Base-by-base conservation (phyloP, 2,329 filamentous ascomycete species). In the Neonectria coccinea region DNA sequence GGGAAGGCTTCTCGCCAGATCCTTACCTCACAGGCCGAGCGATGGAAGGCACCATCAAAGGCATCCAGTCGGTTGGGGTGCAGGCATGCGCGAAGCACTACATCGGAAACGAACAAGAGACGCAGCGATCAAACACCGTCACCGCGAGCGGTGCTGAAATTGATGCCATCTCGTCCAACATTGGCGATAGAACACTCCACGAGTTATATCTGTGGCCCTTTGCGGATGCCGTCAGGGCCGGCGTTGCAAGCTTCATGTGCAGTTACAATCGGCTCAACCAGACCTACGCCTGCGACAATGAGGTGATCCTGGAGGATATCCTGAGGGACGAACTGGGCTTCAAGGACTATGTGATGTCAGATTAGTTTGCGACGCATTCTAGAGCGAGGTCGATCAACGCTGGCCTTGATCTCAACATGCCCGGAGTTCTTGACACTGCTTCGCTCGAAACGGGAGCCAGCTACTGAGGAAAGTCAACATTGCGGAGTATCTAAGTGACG, bases 1-100 rank as follows among this genome's bases (percentile, higher is more conserved):
- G 89, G 89, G 86, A 88, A 75, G 81, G 79, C 7, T 82, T 80
- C 79, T 84, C 86, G 4, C 86, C 89, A 5, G 90, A 92, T 68
- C 90, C 90, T 1, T 88, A 88, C 51, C 81, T 91, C 39, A 86
- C 88, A 22, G 90, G 89, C 65, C 81, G 87, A 6, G 74, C 73
- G 41, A 76, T 77, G 71, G 71, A 74, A 44, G 41, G 68, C 56
- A 74, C 72, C 39, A 72, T 78, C 63, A 63, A 47, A 14, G 77
- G 74, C 8, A 64, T 73, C 41, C 75, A 76, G 59, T 72, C 72
- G 20, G 71, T 71, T 12, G 76, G 76, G 51, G 76, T 79, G 10
- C 74, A 77, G 58, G 73, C 77, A 12, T 74, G 70, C 5, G 70
- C 76, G 16, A 79, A 78, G 70, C 76, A 78, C 68, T 76, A 69